These are phyloP conservation scores for Ceraceosorus guamensis DNA, from an alignment of 1,284 basidiomycete species.

Conservation along the genomic window DNA sequence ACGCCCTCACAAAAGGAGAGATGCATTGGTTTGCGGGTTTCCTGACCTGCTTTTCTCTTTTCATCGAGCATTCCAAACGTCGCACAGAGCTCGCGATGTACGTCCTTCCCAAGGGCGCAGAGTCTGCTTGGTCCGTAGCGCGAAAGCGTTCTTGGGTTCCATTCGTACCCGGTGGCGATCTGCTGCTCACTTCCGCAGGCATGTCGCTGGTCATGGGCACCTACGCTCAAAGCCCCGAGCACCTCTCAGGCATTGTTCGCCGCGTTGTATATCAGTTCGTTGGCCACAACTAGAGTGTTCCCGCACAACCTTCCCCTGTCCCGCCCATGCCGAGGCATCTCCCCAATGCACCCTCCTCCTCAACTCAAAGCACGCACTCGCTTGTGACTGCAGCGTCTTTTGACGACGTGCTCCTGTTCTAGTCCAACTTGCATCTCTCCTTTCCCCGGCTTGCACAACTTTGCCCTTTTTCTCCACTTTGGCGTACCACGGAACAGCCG, in stretches of 20 bases:
- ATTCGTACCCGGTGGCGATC: slow-evolving; percentile 60
- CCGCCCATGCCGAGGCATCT: too few species aligned
- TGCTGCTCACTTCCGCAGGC: slow-evolving; percentile 60
- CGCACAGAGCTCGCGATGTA: slow-evolving; percentile 87
- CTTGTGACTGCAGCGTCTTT: too few species aligned
- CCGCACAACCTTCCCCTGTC: neutral
- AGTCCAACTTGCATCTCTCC: too few species aligned
- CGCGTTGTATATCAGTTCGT: slow-evolving; percentile 66
- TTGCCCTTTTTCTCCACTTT: too few species aligned
- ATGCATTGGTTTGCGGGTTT: slow-evolving; percentile 72
- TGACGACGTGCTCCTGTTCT: too few species aligned
- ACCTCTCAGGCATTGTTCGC: slow-evolving; percentile 77
- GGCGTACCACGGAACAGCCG: too few species aligned
- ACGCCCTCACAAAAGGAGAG: slow-evolving; percentile 57
- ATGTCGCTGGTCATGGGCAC: slow-evolving; percentile 85
- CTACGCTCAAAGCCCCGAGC: slow-evolving; percentile 77
- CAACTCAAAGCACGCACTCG: too few species aligned
- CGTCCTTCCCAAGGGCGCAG: slow-evolving; percentile 73
- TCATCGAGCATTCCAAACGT: slow-evolving; percentile 76
- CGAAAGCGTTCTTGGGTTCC: slow-evolving; percentile 71
- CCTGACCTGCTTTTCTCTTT: slow-evolving; percentile 66
- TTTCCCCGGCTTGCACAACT: too few species aligned
- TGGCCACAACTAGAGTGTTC: slow-evolving; percentile 35
- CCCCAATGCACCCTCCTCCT: too few species aligned
- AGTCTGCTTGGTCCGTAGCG: slow-evolving; percentile 66